Conservation (phyloP, 306 rosid genomes). For the Cicer yamashitae region DNA sequence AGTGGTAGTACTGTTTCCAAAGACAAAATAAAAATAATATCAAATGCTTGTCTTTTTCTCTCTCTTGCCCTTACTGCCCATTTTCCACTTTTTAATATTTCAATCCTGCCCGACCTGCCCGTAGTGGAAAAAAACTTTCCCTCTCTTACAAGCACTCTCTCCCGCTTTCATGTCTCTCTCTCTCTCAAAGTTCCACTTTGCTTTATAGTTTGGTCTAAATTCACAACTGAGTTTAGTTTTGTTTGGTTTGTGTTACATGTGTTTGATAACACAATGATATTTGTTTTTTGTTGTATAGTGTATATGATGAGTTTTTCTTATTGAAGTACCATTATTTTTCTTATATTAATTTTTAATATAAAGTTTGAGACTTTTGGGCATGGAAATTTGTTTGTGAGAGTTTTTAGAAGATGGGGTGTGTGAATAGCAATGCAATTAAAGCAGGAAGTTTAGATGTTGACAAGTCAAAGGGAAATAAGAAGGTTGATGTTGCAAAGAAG, state of each 20-base stretch:
- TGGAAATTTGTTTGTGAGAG: slow-evolving; percentile 43
- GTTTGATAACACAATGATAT: slow-evolving; percentile 11
- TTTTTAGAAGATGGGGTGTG: slow-evolving; percentile 72
- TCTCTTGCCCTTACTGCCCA: slow-evolving; percentile 53
- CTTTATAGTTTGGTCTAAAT: slow-evolving; percentile 44
- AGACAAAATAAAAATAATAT: slow-evolving; percentile 26
- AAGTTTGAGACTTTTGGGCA: slow-evolving; percentile 43
- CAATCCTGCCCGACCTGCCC: slow-evolving; percentile 55
- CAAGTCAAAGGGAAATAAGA: slow-evolving; percentile 59
- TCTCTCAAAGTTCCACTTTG: slow-evolving; percentile 35
- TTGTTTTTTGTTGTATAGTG: slow-evolving; percentile 11
- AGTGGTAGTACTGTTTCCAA: slow-evolving; percentile 41
- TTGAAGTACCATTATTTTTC: not conserved
- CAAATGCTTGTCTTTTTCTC: slow-evolving; percentile 44
- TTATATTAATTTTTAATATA: not conserved
- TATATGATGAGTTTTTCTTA: slow-evolving; percentile 23
- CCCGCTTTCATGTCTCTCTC: slow-evolving; percentile 49
- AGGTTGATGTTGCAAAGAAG: slow-evolving; percentile 54
- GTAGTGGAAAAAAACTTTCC: slow-evolving; percentile 47
- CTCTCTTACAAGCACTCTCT: slow-evolving; percentile 52
- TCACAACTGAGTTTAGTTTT: slow-evolving; percentile 31
- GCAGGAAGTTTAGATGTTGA: slow-evolving; percentile 71
- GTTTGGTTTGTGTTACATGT: slow-evolving; percentile 20
- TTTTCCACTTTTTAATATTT: slow-evolving; percentile 30
- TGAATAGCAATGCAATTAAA: slow-evolving; percentile 59